Evolutionary conservation across 2,329 filamentous ascomycete genomes (phyloP).

Genomic region (Diaporthe citri): DNA sequence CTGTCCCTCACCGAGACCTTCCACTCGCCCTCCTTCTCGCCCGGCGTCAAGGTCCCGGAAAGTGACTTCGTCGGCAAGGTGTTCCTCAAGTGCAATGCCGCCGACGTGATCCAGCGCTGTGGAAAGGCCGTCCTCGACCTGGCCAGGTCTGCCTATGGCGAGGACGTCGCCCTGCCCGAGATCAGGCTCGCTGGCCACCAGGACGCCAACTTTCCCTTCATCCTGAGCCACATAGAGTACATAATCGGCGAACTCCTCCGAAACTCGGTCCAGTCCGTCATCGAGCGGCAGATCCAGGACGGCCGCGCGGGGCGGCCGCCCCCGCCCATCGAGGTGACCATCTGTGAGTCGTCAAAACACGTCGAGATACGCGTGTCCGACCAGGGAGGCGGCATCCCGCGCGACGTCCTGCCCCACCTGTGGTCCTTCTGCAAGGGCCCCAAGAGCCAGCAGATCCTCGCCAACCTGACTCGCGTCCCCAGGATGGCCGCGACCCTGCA

Average conservation of each 20-base stretch:
- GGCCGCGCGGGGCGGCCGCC: constrained; percentile 57
- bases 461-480: constrained; percentile 88
- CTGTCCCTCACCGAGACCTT: constrained; percentile 95
- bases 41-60: constrained; percentile 75
- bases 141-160: constrained; percentile 80
- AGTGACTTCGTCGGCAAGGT: constrained; percentile 95
- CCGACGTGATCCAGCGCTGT: constrained; percentile 88
- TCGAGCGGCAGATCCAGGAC: constrained; percentile 74
- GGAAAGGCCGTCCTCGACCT: constrained; percentile 81
- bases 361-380: constrained; percentile 97
- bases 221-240: constrained; percentile 95
- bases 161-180: constrained; percentile 79
- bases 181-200: constrained; percentile 88
- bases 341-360: constrained; percentile 94
- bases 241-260: constrained; percentile 95
- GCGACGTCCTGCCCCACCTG: constrained; percentile 86
- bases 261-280: constrained; percentile 93
- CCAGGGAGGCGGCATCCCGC: constrained; percentile 90
- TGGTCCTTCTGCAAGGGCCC: constrained; percentile 99
- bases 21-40: constrained; percentile 90
- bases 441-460: constrained; percentile 79
- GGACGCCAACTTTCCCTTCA: constrained; percentile 94
- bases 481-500: constrained; percentile 94
- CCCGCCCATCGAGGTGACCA: constrained; percentile 91
- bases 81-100: constrained; percentile 91